phyloP scores from a whole-genome alignment of 257 asterid genomes.

The Verbascum thapsus region DNA sequence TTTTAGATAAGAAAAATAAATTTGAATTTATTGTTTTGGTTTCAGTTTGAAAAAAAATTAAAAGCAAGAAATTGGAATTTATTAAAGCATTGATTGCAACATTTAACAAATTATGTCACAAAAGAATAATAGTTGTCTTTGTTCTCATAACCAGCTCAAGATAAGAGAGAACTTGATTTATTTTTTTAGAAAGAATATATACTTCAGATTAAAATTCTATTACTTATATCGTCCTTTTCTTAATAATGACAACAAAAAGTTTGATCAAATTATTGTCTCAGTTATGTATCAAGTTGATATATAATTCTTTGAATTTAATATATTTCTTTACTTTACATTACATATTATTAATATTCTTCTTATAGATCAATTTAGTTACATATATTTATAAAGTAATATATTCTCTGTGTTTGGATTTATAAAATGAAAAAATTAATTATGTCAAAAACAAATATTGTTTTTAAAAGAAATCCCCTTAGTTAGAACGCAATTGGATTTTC shows the following conservation, averaged over 20 bases:
- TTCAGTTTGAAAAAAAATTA: background rate
- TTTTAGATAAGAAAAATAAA: background rate
- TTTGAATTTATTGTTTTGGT: background rate
- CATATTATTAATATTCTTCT: background rate
- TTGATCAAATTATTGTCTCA: conserved; percentile 30
- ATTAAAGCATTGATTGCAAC: conserved; percentile 20
- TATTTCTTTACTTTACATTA: background rate
- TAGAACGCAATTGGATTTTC: too few species aligned
- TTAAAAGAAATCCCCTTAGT: too few species aligned
- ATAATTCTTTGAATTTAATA: conserved; percentile 5
- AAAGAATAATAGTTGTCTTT: conserved; percentile 31
- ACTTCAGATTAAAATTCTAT: conserved; percentile 30
- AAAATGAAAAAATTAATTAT: too few species aligned
- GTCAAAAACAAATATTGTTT: too few species aligned
- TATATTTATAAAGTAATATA: background rate
- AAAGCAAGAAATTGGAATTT: background rate
- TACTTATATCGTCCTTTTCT: conserved; percentile 30
- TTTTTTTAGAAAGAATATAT: conserved; percentile 33
- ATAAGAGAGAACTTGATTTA: conserved; percentile 37
- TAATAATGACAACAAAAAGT: conserved; percentile 37
- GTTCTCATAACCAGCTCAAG: conserved; percentile 37
- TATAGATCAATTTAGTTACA: background rate
- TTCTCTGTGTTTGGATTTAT: background rate
- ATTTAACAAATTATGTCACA: conserved; percentile 12
- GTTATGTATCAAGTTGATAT: conserved; percentile 26